Percentiles rank a stretch among this genome's conserved stretches.
Evolutionary conservation across 306 rosid species (phyloP).

Genomic region (Arachis stenosperma): DNA sequence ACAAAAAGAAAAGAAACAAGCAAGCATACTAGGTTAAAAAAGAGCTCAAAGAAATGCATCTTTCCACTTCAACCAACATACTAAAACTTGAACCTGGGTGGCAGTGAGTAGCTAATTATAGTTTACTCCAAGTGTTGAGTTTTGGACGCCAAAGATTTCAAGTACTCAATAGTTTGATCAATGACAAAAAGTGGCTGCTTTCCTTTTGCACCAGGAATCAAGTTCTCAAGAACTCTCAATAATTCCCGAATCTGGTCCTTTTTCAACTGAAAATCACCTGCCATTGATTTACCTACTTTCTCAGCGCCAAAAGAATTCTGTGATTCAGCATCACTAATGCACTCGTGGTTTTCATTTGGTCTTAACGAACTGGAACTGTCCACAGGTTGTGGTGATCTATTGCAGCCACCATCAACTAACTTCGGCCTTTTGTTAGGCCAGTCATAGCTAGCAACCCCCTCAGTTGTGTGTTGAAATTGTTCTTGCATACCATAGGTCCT

Average conservation of each 20-base stretch:
- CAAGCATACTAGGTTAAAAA: constrained; percentile 43
- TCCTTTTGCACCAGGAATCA: constrained; percentile 71
- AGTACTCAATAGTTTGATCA: constrained; percentile 65
- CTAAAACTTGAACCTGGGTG: constrained; percentile 5
- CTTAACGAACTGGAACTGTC: constrained; percentile 43
- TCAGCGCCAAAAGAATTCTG: constrained; percentile 42
- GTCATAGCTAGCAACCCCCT: constrained; percentile 53
- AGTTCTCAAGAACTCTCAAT: constrained; percentile 56
- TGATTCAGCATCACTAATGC: constrained; percentile 56
- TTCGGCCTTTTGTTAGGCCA: constrained; percentile 62
- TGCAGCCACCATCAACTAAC: constrained; percentile 45
- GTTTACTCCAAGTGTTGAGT: constrained; percentile 50
- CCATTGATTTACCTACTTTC: constrained; percentile 35
- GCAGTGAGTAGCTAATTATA: constrained; percentile 34
- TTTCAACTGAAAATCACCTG: constrained; percentile 37
- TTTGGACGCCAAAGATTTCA: constrained; percentile 53
- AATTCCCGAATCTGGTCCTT: constrained; percentile 56
- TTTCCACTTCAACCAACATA: constrained; percentile 36
- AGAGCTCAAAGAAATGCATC: constrained; percentile 37
- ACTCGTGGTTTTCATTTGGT: constrained; percentile 40
- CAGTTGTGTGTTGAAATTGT: constrained; percentile 36
- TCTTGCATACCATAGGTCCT: constrained; percentile 42
- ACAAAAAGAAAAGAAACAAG: constrained; percentile 33
- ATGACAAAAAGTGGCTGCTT: constrained; percentile 62
- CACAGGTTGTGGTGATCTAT: constrained; percentile 42